Conservation (phyloP, 352 stramenopile genomes). For the Halophytophthora batemanensis region DNA sequence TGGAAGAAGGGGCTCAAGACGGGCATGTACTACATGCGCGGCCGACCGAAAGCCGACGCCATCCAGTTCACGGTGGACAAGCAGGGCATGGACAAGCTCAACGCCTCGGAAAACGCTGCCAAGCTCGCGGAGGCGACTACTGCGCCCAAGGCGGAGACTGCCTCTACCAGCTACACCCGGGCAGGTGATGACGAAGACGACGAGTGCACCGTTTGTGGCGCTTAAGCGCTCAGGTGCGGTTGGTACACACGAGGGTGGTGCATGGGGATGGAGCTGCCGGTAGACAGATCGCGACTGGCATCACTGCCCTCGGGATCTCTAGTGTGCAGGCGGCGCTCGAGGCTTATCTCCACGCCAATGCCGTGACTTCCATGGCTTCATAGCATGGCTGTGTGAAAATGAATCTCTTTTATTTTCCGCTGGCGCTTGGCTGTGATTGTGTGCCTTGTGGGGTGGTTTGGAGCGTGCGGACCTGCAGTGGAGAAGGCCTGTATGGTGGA, state of each 20-base stretch:
- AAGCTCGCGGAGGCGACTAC: conserved; percentile 49
- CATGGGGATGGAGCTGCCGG: too few species aligned
- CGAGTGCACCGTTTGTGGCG: conserved; percentile 75
- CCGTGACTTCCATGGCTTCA: too few species aligned
- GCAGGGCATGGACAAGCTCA: conserved; percentile 67
- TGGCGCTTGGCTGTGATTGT: too few species aligned
- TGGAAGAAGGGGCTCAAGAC: conserved; percentile 99
- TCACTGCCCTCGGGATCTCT: too few species aligned
- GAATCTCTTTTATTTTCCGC: too few species aligned
- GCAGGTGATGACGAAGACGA: conserved; percentile 69
- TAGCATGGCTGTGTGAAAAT: too few species aligned
- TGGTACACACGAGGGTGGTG: background rate
- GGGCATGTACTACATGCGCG: conserved; percentile 99
- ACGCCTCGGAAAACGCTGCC: conserved; percentile 33
- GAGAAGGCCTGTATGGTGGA: too few species aligned
- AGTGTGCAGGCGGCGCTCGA: too few species aligned
- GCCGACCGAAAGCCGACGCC: conserved; percentile 96
- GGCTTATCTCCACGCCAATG: too few species aligned
- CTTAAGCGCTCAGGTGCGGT: conserved; percentile 31
- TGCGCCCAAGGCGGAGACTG: conserved; percentile 19
- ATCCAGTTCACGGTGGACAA: conserved; percentile 99
- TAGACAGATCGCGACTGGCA: too few species aligned
- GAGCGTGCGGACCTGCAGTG: too few species aligned
- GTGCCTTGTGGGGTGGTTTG: too few species aligned
- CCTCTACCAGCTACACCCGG: conserved; percentile 1